Conservation (phyloP, 1,284 basidiomycete genomes). For the Melampsora americana region DNA sequence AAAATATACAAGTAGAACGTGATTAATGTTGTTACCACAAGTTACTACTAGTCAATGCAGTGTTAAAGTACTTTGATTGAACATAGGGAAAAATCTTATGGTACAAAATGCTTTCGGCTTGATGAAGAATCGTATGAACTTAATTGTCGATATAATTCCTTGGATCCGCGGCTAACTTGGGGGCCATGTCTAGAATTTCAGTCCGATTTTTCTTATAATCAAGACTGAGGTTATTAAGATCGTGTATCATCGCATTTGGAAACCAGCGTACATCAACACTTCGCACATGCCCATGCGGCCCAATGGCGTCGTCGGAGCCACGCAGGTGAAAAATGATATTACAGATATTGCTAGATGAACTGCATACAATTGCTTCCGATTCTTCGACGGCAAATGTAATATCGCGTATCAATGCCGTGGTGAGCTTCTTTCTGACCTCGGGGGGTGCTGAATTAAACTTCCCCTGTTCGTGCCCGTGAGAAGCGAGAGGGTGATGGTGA, state of each 20-base stretch:
- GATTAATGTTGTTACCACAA: too few relatives aligned
- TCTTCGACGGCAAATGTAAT: slow-evolving; percentile 2
- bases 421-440: background rate
- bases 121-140: too few relatives aligned
- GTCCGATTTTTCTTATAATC: background rate
- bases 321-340: background rate
- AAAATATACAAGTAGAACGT: too few relatives aligned
- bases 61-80: too few relatives aligned
- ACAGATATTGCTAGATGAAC: slow-evolving; percentile 3
- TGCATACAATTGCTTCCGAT: background rate
- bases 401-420: background rate
- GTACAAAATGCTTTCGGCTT: too few relatives aligned
- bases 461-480: background rate
- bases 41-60: too few relatives aligned
- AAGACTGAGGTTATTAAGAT: background rate
- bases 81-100: too few relatives aligned
- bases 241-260: background rate
- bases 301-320: slow-evolving; percentile 2
- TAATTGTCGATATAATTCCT: slow-evolving; percentile 4
- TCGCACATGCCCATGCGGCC: background rate
- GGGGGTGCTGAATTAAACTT: background rate
- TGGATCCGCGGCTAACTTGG: slow-evolving; percentile 1
- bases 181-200: background rate
- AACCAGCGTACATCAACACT: background rate
- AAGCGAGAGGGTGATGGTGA: background rate